Evolutionary conservation across 108 stramenopile species (phyloP), one percentile per base, ranked within the genome.

Genomic region (Nannochloropsis granulata): DNA sequence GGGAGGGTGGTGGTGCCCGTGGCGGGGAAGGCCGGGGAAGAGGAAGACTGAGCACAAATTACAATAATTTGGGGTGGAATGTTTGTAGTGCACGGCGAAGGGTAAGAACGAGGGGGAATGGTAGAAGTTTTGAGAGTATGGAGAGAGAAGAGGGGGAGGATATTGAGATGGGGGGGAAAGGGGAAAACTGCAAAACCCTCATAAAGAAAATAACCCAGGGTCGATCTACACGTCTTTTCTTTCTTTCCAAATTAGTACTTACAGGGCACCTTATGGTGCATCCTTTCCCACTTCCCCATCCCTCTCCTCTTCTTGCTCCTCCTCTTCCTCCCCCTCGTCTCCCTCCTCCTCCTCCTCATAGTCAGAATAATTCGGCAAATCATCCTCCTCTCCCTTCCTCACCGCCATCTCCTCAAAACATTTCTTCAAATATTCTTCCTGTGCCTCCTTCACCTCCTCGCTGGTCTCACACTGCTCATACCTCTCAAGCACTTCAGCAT

Each of bases 371-470:
- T 23, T 16, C 26, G 80, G 25, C 14, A 34, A 16, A 23, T 34
- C 25, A 34, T 25, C 25, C 80, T 34, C 16, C 80, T 81, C 80
- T 81, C 23, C 19, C 80, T 8, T 25, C 80, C 80, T 14, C 24
- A 25, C 80, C 26, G 19, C 80, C 26, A 26, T 81, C 0, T 81
- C 26, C 80, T 71, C 56, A n/a, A 71, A 71, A 24, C 82, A 83
- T 78, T 86, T 80, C 81, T 91, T 83, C 79, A 95, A 87, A 93
- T 94, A 96, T 82, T 92, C 93, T 79, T 94, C 95, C 90, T 97
- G 95, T 85, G 91, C 92, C 16, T 86, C 83, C 13, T 94, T 92
- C 13, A 98, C 95, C 23, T 94, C 95, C 12, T 86, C 93, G 13
- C 92, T 92, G 84, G 91, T 90, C 79, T 86, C 80, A 82, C 94